These are phyloP conservation scores for Bolboschoenus planiculmis DNA, from an alignment of 176 grass and related monocot genomes.

Conservation along the genomic window DNA sequence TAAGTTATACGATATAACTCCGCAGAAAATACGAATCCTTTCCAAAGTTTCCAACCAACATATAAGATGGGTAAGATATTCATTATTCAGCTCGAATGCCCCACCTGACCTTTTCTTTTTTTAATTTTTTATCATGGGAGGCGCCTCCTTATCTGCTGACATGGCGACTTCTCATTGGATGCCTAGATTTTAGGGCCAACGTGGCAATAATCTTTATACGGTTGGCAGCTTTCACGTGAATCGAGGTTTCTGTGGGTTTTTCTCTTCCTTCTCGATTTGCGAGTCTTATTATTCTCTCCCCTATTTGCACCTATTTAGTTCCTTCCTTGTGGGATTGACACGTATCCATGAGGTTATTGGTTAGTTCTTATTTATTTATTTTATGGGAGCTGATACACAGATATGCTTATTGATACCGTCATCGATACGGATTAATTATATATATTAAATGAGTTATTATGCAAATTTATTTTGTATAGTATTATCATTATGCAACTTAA, in stretches of 20 bases:
- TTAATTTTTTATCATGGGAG: no score
- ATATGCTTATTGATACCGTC: no score
- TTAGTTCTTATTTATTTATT: no score
- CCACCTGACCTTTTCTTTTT: not conserved
- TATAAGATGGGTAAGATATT: not conserved
- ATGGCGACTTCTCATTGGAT: not conserved
- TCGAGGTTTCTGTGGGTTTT: not conserved
- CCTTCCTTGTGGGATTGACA: not conserved
- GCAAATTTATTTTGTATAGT: no score
- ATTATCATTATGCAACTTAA: no score
- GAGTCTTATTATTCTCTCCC: not conserved
- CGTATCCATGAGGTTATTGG: not conserved
- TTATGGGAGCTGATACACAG: no score
- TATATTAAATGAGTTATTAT: no score
- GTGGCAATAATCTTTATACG: not conserved
- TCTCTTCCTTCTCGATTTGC: slow-evolving; percentile 8
- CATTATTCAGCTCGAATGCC: slow-evolving; percentile 1
- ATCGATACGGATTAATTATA: no score
- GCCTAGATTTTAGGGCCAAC: slow-evolving; percentile 24
- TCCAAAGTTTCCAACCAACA: no score
- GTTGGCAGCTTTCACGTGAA: slow-evolving; percentile 25
- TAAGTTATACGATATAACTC: no score
- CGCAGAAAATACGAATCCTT: no score
- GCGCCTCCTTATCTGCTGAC: slow-evolving; percentile 29
- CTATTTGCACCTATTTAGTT: slow-evolving; percentile 4